Evolutionary conservation across 768 basidiomycete species (phyloP).

Genomic region (Rhodotorula paludigena): DNA sequence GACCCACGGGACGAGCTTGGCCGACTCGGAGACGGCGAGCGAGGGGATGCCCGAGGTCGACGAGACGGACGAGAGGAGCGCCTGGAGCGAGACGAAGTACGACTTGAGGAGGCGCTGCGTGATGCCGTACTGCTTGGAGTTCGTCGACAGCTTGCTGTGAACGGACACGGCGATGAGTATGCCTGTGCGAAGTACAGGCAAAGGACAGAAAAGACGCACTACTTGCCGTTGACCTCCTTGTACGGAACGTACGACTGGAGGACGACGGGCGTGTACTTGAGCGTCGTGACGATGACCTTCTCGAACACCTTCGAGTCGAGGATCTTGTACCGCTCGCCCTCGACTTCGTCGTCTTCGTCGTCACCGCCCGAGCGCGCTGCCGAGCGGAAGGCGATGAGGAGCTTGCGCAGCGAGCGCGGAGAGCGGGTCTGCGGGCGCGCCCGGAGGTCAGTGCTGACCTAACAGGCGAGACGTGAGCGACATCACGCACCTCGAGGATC

Average conservation of each 20-base stretch:
- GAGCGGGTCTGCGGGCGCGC: slow-evolving; percentile 64
- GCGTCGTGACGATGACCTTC: slow-evolving; percentile 78
- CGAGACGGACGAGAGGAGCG: slow-evolving; percentile 67
- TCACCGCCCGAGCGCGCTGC: slow-evolving; percentile 83
- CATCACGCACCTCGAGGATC: slow-evolving; percentile 65
- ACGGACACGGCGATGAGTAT: background rate
- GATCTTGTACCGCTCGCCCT: slow-evolving; percentile 66
- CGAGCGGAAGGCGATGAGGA: slow-evolving; percentile 83
- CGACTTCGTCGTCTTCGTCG: slow-evolving; percentile 52
- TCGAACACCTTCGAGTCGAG: slow-evolving; percentile 84
- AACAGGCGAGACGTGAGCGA: background rate
- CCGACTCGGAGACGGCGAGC: slow-evolving; percentile 73
- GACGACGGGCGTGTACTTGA: slow-evolving; percentile 85
- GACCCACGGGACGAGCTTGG: slow-evolving; percentile 84
- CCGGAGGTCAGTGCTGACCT: background rate
- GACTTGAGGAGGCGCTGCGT: slow-evolving; percentile 82
- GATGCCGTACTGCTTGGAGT: slow-evolving; percentile 72
- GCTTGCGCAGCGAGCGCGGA: slow-evolving; percentile 70
- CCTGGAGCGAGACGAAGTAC: slow-evolving; percentile 79
- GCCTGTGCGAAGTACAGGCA: background rate
- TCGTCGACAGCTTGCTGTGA: slow-evolving; percentile 74
- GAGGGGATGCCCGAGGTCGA: slow-evolving; percentile 48
- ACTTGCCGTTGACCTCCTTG: slow-evolving; percentile 78
- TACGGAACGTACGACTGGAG: slow-evolving; percentile 81
- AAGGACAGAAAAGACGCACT: slow-evolving; percentile 54